A percentile compares a stretch with the other conserved stretches of the same genome.
Evolutionary conservation across 1,284 basidiomycete species (phyloP).

Genomic region (Boletus coffeatus): DNA sequence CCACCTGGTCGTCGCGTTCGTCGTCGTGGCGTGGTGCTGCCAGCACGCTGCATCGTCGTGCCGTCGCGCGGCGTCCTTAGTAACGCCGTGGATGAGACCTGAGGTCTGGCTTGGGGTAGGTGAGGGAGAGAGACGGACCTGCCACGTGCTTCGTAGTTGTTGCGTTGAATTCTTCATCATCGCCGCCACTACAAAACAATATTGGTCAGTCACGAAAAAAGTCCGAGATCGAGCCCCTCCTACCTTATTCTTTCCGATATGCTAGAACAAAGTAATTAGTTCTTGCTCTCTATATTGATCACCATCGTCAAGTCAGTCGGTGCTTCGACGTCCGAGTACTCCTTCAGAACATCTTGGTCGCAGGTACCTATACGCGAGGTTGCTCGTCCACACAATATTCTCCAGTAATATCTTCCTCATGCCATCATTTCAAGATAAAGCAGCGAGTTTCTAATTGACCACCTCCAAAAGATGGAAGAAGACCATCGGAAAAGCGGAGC

Average conservation of each 20-base stretch:
- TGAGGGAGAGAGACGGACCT: too few relatives aligned
- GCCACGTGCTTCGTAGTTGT: too few relatives aligned
- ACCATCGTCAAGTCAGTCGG: conserved; percentile 35
- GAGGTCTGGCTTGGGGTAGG: too few relatives aligned
- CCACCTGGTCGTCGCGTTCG: too few relatives aligned
- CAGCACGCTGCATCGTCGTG: too few relatives aligned
- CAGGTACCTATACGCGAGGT: conserved; percentile 16
- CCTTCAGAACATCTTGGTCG: conserved; percentile 11
- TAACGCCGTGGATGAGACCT: too few relatives aligned
- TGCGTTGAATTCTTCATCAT: too few relatives aligned
- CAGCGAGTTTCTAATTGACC: conserved; percentile 15
- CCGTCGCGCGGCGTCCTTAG: too few relatives aligned
- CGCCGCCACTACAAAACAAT: too few relatives aligned
- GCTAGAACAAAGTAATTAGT: conserved; percentile 26
- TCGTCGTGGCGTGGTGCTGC: too few relatives aligned
- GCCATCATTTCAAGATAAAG: conserved; percentile 2
- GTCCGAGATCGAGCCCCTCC: too few relatives aligned
- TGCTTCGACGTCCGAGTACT: conserved; percentile 32
- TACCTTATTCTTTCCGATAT: conserved; percentile 36
- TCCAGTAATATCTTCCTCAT: conserved; percentile 8
- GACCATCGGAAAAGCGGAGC: conserved; percentile 32
- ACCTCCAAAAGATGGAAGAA: conserved; percentile 30
- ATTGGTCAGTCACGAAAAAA: too few relatives aligned
- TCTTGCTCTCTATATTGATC: background rate
- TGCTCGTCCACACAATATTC: conserved; percentile 22